A percentile compares a stretch with the other conserved stretches of the same genome.
Evolutionary conservation across 2,329 filamentous ascomycete species (phyloP).

Genomic region (Xylariaceae sp.): DNA sequence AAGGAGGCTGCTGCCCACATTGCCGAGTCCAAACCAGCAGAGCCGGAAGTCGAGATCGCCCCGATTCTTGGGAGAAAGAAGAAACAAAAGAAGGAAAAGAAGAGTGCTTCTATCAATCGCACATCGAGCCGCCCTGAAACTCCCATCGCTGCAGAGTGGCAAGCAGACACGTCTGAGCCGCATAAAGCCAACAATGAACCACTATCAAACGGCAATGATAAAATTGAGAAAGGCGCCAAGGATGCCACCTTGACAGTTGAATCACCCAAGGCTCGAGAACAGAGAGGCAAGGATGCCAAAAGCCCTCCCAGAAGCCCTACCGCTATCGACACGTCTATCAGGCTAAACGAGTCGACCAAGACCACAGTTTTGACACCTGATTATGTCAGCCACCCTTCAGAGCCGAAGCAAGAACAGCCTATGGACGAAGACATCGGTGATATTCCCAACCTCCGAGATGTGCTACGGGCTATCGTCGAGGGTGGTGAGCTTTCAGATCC

Average conservation of each 20-base stretch:
- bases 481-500: slow-evolving; percentile 39
- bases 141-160: slow-evolving; percentile 33
- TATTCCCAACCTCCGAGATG: slow-evolving; percentile 37
- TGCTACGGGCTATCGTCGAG: slow-evolving; percentile 44
- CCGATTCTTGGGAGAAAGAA: slow-evolving; percentile 81
- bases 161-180: slow-evolving; percentile 33
- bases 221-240: slow-evolving; percentile 25
- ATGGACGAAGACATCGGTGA: slow-evolving; percentile 38
- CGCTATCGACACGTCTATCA: slow-evolving; percentile 37
- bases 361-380: slow-evolving; percentile 40
- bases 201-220: slow-evolving; percentile 24
- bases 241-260: slow-evolving; percentile 15
- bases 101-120: slow-evolving; percentile 36
- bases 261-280: slow-evolving; percentile 28
- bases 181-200: slow-evolving; percentile 32
- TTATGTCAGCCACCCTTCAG: slow-evolving; percentile 34
- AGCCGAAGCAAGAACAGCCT: slow-evolving; percentile 33
- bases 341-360: slow-evolving; percentile 40
- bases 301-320: slow-evolving; percentile 33
- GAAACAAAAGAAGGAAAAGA: slow-evolving; percentile 78
- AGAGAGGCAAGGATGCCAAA: slow-evolving; percentile 28
- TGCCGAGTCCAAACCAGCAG: slow-evolving; percentile 52
- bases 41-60: slow-evolving; percentile 61
- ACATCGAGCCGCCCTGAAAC: slow-evolving; percentile 36
- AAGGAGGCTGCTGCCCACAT: slow-evolving; percentile 65